phyloP scores from a whole-genome alignment of 176 grass and related monocot genomes.

The Aegilops umbellulata region DNA sequence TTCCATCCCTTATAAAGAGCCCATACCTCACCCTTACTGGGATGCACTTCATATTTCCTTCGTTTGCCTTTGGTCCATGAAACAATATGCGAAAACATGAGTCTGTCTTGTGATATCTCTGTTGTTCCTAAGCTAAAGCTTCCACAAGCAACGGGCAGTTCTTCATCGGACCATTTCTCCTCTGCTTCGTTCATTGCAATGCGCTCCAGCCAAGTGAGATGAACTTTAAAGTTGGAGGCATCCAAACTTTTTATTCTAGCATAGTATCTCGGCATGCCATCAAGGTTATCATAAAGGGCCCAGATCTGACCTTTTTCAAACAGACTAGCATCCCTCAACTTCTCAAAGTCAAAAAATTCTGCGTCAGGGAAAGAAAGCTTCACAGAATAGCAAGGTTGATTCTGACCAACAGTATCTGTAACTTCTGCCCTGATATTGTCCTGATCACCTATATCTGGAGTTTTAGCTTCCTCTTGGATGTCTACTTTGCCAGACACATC shows the following conservation, averaged over 20 bases:
- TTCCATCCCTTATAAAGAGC: slow-evolving; percentile 86
- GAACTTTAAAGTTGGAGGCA: slow-evolving; percentile 57
- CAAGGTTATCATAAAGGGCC: slow-evolving; percentile 84
- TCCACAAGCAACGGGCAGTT: slow-evolving; percentile 85
- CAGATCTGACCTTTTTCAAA: slow-evolving; percentile 78
- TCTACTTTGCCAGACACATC: slow-evolving; percentile 30
- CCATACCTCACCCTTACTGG: slow-evolving; percentile 84
- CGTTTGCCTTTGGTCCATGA: slow-evolving; percentile 59
- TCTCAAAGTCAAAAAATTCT: slow-evolving; percentile 88
- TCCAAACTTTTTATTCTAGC: slow-evolving; percentile 58
- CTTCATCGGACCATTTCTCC: slow-evolving; percentile 52
- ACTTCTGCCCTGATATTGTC: slow-evolving; percentile 24
- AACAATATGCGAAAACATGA: slow-evolving; percentile 83
- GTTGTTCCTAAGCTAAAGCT: slow-evolving; percentile 50
- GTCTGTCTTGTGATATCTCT: slow-evolving; percentile 51
- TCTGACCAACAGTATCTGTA: slow-evolving; percentile 29
- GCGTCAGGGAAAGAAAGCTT: slow-evolving; percentile 62
- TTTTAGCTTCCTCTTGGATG: slow-evolving; percentile 29
- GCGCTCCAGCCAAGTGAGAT: slow-evolving; percentile 68
- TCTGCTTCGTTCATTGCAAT: slow-evolving; percentile 40
- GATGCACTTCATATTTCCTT: slow-evolving; percentile 69
- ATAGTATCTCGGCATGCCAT: slow-evolving; percentile 94
- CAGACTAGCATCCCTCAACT: slow-evolving; percentile 50
- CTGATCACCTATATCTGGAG: slow-evolving; percentile 22
- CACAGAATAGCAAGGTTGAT: slow-evolving; percentile 20